phyloP scores from a whole-genome alignment of 164 flowering plant genomes.

The Aristolochia californica region DNA sequence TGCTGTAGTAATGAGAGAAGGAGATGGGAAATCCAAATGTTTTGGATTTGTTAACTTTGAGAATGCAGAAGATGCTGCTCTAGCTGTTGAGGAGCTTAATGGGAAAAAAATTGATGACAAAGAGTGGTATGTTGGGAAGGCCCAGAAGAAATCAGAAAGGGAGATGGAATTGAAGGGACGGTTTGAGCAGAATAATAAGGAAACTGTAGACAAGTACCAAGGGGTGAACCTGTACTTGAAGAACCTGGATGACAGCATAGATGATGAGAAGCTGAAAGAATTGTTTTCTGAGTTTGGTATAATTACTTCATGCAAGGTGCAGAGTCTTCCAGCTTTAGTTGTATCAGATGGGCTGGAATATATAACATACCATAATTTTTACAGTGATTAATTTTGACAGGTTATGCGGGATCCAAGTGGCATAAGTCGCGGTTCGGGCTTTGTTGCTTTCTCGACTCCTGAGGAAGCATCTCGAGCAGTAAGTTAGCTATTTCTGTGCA shows the following conservation, averaged over 20 bases:
- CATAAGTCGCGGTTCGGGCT: slow-evolving; percentile 70
- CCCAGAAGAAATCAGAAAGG: slow-evolving; percentile 76
- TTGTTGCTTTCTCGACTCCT: slow-evolving; percentile 73
- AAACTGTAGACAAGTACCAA: slow-evolving; percentile 51
- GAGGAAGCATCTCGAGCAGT: slow-evolving; percentile 89
- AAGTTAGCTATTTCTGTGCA: slow-evolving; percentile 16
- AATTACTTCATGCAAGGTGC: slow-evolving; percentile 77
- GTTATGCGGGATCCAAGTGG: slow-evolving; percentile 83
- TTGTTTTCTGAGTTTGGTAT: slow-evolving; percentile 64
- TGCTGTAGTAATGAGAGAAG: slow-evolving; percentile 66
- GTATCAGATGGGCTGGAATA: too few species aligned
- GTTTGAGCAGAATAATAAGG: slow-evolving; percentile 62
- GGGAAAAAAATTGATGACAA: slow-evolving; percentile 57
- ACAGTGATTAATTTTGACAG: slow-evolving; percentile 17
- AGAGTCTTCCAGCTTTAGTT: not conserved
- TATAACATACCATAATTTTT: not conserved
- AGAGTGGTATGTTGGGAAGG: slow-evolving; percentile 88
- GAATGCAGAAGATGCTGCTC: slow-evolving; percentile 61
- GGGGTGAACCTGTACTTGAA: slow-evolving; percentile 69
- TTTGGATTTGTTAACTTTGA: slow-evolving; percentile 78
- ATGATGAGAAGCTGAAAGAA: slow-evolving; percentile 63
- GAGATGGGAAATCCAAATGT: slow-evolving; percentile 63
- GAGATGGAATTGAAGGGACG: slow-evolving; percentile 57
- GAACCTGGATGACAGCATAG: slow-evolving; percentile 67
- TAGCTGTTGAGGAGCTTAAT: slow-evolving; percentile 62